Evolutionary conservation across 1,139 yeast species (phyloP).

Genomic region (Yamadazyma buinensis): DNA sequence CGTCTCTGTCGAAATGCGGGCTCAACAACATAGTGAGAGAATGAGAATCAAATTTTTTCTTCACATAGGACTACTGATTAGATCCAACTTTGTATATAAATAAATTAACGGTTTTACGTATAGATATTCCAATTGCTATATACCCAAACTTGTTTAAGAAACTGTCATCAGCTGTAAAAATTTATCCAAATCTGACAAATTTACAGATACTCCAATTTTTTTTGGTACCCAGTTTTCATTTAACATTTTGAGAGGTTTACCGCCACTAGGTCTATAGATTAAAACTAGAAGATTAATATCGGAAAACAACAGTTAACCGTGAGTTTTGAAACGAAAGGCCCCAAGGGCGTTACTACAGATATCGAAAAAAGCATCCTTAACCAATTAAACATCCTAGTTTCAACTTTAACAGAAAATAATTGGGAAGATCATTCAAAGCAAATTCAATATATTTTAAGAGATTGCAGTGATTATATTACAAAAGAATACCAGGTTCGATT

Average conservation of each 20-base stretch:
- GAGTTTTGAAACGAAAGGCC: slow-evolving; percentile 15
- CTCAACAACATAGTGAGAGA: background rate
- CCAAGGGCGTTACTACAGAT: slow-evolving; percentile 23
- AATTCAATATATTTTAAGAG: slow-evolving; percentile 44
- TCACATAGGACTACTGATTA: slow-evolving; percentile 6
- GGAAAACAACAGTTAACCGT: slow-evolving; percentile 6
- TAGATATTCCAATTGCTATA: too few species aligned
- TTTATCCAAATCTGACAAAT: too few species aligned
- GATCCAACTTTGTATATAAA: slow-evolving; percentile 4
- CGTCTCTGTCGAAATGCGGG: slow-evolving; percentile 2
- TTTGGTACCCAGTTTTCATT: too few species aligned
- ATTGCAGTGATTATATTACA: slow-evolving; percentile 28
- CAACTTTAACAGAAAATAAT: slow-evolving; percentile 40
- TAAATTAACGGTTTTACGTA: too few species aligned
- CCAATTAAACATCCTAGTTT: slow-evolving; percentile 50
- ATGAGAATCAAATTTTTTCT: slow-evolving; percentile 3
- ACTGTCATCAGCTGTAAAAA: too few species aligned
- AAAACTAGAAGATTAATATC: too few species aligned
- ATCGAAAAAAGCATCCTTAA: slow-evolving; percentile 44
- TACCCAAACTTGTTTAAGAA: too few species aligned
- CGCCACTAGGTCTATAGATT: too few species aligned
- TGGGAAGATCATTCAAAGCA: slow-evolving; percentile 40
- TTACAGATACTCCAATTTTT: too few species aligned
- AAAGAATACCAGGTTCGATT: slow-evolving; percentile 13
- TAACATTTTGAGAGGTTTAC: too few species aligned